phyloP scores from a whole-genome alignment of 768 basidiomycete genomes.

The Russula sp. region DNA sequence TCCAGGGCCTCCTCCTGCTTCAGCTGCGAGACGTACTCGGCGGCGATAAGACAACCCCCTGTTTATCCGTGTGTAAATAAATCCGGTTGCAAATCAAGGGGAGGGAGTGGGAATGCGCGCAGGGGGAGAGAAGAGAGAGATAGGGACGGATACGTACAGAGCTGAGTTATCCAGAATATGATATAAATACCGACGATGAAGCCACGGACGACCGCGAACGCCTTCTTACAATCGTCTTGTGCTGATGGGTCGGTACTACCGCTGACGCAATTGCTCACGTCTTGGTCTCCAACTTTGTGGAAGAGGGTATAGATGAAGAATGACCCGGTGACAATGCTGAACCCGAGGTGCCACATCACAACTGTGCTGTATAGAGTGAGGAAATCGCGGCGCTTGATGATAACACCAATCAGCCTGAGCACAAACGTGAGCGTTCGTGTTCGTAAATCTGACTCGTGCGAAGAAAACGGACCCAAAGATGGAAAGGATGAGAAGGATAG shows the following conservation, averaged over 20 bases:
- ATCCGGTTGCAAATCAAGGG: conserved; percentile 6
- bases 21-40: conserved; percentile 48
- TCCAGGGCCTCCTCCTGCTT: conserved; percentile 39
- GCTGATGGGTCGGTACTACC: conserved; percentile 29
- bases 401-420: conserved; percentile 40
- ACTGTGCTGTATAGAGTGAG: conserved; percentile 41
- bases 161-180: conserved; percentile 47
- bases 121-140: not conserved
- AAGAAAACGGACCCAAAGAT: conserved; percentile 20
- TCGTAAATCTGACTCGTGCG: not conserved
- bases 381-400: conserved; percentile 38
- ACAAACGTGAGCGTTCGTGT: not conserved
- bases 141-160: conserved; percentile 39
- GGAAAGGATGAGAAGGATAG: conserved; percentile 9
- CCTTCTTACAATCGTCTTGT: conserved; percentile 38
- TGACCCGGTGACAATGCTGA: conserved; percentile 43
- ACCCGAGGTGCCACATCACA: conserved; percentile 41
- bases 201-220: conserved; percentile 39
- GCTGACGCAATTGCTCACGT: conserved; percentile 37
- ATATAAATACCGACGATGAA: conserved; percentile 42
- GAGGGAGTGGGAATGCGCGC: not conserved
- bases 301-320: conserved; percentile 44
- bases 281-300: conserved; percentile 35
- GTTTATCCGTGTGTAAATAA: not conserved
- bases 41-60: conserved; percentile 50